Conservation (phyloP, 202 grass and related monocot genomes). For the Hordeum pubiflorum region DNA sequence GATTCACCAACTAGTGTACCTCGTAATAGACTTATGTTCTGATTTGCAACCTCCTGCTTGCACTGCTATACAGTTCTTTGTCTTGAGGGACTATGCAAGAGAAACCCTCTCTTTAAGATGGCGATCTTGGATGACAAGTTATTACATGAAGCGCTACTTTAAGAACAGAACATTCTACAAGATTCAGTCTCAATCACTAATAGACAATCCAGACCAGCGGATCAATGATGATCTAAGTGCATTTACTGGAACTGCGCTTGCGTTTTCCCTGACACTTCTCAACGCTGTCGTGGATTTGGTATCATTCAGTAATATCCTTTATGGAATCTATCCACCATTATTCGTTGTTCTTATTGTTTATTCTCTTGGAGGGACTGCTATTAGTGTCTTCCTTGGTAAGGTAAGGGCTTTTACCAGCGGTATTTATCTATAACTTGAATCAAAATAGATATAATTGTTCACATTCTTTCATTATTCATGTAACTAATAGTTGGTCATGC, state of each 20-base stretch:
- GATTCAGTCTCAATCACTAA: slow-evolving; percentile 88
- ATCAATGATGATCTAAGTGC: slow-evolving; percentile 89
- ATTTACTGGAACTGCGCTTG: slow-evolving; percentile 86
- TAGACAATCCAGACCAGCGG: slow-evolving; percentile 96
- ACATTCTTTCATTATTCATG: slow-evolving; percentile 5
- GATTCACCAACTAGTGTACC: background rate
- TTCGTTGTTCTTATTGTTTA: slow-evolving; percentile 93
- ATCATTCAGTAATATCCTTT: slow-evolving; percentile 97
- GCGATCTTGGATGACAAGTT: slow-evolving; percentile 98
- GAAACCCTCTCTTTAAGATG: slow-evolving; percentile 97
- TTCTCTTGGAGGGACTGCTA: slow-evolving; percentile 84
- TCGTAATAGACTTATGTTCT: slow-evolving; percentile 4
- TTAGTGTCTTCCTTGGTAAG: slow-evolving; percentile 90
- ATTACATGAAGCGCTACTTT: slow-evolving; percentile 96
- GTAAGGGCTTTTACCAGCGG: slow-evolving; percentile 31
- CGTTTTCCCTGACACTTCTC: slow-evolving; percentile 79
- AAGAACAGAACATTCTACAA: slow-evolving; percentile 80
- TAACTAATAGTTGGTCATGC: slow-evolving; percentile 12
- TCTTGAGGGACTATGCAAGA: slow-evolving; percentile 92
- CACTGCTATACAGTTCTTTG: slow-evolving; percentile 70
- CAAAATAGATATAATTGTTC: background rate
- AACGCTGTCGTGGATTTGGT: slow-evolving; percentile 88
- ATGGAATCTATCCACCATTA: slow-evolving; percentile 92
- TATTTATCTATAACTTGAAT: slow-evolving; percentile 14
- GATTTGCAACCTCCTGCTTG: slow-evolving; percentile 25